phyloP scores from a whole-genome alignment of 495 filamentous ascomycete genomes.

The Neurospora africana region DNA sequence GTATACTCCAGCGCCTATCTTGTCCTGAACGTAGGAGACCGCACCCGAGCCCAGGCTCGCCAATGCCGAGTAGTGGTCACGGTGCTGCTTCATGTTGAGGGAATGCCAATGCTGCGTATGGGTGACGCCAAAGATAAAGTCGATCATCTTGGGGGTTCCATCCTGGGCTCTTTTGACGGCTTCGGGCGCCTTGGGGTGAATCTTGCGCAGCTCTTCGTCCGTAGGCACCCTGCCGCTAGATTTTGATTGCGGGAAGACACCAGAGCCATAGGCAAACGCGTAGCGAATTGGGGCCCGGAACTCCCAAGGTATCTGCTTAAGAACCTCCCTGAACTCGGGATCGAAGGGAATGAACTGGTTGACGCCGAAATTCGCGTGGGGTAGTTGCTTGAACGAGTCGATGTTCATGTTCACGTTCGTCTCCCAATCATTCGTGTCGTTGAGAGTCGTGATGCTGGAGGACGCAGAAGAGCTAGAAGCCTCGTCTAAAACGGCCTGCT shows the following conservation, averaged over 20 bases:
- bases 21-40: conserved; percentile 76
- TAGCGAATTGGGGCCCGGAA: conserved; percentile 91
- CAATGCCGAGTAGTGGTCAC: conserved; percentile 82
- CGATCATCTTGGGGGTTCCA: conserved; percentile 88
- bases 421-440: conserved; percentile 54
- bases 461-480: conserved; percentile 17
- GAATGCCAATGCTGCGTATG: conserved; percentile 96
- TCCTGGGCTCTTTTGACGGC: conserved; percentile 74
- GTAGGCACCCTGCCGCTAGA: conserved; percentile 31
- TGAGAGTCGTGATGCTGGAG: conserved; percentile 17
- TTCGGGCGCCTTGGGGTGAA: conserved; percentile 66
- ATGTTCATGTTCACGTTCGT: conserved; percentile 66
- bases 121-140: conserved; percentile 93
- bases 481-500: conserved; percentile 15
- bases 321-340: conserved; percentile 81
- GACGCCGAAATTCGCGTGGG: conserved; percentile 78
- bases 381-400: conserved; percentile 73
- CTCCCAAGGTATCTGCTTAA: conserved; percentile 82
- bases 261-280: conserved; percentile 94
- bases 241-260: conserved; percentile 78
- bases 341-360: conserved; percentile 95
- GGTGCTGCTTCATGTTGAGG: conserved; percentile 77
- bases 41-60: conserved; percentile 76
- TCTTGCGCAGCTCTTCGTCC: conserved; percentile 42
- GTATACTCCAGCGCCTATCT: conserved; percentile 85